Evolutionary conservation across 2,329 filamentous ascomycete genomes (phyloP).

Genomic region (Phialemonium atrogriseum): DNA sequence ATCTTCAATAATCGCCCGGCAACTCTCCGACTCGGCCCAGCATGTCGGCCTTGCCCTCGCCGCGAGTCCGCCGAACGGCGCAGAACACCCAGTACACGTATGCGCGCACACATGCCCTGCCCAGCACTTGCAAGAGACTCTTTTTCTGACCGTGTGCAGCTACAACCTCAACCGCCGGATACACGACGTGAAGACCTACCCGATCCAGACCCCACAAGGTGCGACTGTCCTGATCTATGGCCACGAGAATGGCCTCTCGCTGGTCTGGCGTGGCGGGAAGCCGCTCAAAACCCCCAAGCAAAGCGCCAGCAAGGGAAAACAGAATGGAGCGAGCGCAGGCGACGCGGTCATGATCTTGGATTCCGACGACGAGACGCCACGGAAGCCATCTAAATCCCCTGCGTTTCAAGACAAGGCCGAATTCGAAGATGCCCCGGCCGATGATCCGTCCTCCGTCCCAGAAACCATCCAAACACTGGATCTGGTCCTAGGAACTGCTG

Average conservation of each 20-base stretch:
- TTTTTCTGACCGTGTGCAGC: conserved; percentile 23
- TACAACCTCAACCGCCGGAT: conserved; percentile 52
- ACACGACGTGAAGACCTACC: conserved; percentile 53
- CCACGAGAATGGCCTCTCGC: conserved; percentile 52
- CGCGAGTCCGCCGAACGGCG: conserved; percentile 36
- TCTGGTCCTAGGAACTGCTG: conserved; percentile 48
- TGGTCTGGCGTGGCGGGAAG: conserved; percentile 55
- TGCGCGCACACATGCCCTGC: conserved; percentile 13
- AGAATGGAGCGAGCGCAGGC: conserved; percentile 39
- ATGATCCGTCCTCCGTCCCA: conserved; percentile 38
- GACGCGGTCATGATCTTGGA: conserved; percentile 56
- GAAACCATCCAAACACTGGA: conserved; percentile 53
- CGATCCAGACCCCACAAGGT: conserved; percentile 53
- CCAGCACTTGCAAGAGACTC: neutral
- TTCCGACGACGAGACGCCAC: conserved; percentile 46
- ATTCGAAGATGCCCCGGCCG: conserved; percentile 45
- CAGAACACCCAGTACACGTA: conserved; percentile 43
- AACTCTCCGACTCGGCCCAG: too few relatives aligned
- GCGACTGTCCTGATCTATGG: conserved; percentile 56
- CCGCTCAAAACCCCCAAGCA: conserved; percentile 43
- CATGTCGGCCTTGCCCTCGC: conserved; percentile 18
- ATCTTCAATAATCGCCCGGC: too few relatives aligned
- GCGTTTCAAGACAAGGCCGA: conserved; percentile 38
- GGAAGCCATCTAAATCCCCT: conserved; percentile 24
- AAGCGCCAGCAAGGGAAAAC: conserved; percentile 28